Percentiles rank a stretch among this genome's conserved stretches.
phyloP scores from a whole-genome alignment of 2,329 filamentous ascomycete species.

The Exophiala viscosa region DNA sequence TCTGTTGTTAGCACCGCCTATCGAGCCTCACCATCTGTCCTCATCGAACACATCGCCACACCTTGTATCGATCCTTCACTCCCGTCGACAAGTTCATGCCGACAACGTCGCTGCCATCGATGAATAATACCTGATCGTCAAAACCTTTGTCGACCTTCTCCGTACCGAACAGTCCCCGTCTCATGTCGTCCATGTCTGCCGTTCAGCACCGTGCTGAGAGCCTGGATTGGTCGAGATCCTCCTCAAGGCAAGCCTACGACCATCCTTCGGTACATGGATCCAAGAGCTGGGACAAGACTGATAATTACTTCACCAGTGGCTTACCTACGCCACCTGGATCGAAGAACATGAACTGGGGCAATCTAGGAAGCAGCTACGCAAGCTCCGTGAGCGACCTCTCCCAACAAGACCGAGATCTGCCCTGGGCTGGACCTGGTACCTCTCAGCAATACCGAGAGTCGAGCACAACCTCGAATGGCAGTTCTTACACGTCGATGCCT shows the following conservation, averaged over 20 bases:
- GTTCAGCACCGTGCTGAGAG: conserved; percentile 9
- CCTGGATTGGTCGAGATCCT: conserved; percentile 15
- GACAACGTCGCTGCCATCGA: background rate
- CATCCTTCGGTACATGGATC: conserved; percentile 10
- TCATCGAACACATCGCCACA: background rate
- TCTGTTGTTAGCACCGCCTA: conserved; percentile 2
- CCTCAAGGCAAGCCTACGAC: conserved; percentile 4
- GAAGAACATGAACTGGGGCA: conserved; percentile 23
- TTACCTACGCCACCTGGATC: conserved; percentile 28
- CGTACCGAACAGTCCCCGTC: background rate
- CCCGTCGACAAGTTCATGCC: conserved; percentile 8
- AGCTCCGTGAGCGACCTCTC: conserved; percentile 5
- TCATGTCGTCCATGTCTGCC: conserved; percentile 21
- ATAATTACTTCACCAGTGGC: conserved; percentile 22
- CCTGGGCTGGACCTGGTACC: conserved; percentile 1
- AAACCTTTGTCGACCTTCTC: background rate
- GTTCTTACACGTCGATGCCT: conserved; percentile 8
- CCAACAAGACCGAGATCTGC: conserved; percentile 2
- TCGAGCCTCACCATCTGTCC: background rate
- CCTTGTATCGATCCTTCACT: background rate
- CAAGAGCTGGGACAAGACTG: conserved; percentile 18
- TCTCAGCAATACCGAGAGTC: conserved; percentile 2
- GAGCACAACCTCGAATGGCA: conserved; percentile 1
- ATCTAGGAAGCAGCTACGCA: conserved; percentile 17
- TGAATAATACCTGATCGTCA: conserved; percentile 3